Evolutionary conservation across 2,329 filamentous ascomycete genomes (phyloP).

Genomic region (Beauveria australis): DNA sequence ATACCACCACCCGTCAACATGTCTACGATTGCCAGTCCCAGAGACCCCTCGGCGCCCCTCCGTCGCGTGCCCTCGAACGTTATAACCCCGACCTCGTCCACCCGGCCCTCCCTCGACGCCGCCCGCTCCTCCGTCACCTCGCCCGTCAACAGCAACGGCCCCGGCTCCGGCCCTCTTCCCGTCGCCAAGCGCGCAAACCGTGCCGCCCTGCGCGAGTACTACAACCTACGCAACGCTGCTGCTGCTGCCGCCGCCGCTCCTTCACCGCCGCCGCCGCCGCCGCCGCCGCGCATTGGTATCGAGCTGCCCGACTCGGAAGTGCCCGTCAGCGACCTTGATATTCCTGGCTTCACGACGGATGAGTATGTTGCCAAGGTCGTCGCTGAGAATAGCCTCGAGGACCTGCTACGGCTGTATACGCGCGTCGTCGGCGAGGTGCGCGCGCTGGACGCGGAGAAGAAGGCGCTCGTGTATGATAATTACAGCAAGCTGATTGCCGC

Average conservation of each 20-base stretch:
- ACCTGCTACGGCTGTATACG: conserved; percentile 62
- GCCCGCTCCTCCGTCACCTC: conserved; percentile 53
- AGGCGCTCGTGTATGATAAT: conserved; percentile 96
- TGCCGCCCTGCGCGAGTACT: conserved; percentile 85
- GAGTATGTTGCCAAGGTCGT: conserved; percentile 57
- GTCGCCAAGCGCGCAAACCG: conserved; percentile 58
- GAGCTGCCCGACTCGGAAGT: conserved; percentile 43
- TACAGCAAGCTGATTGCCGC: conserved; percentile 96
- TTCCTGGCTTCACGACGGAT: conserved; percentile 62
- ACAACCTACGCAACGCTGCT: conserved; percentile 55
- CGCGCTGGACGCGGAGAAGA: conserved; percentile 89
- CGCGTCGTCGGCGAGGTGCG: conserved; percentile 71
- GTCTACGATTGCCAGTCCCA: conserved; percentile 58
- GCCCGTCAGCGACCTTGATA: conserved; percentile 64
- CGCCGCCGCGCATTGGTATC: conserved; percentile 32
- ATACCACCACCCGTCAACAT: conserved; percentile 27
- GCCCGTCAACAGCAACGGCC: conserved; percentile 25
- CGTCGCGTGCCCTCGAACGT: conserved; percentile 47
- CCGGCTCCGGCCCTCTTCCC: conserved; percentile 13
- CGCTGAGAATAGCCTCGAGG: conserved; percentile 55
- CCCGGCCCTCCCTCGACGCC: conserved; percentile 64
- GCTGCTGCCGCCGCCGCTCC: neutral
- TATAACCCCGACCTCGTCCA: conserved; percentile 51
- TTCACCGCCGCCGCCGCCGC: conserved; percentile 16
- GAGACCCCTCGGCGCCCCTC: conserved; percentile 50